Evolutionary conservation across 2,329 filamentous ascomycete species (phyloP).

Genomic region (Colletotrichum scovillei): DNA sequence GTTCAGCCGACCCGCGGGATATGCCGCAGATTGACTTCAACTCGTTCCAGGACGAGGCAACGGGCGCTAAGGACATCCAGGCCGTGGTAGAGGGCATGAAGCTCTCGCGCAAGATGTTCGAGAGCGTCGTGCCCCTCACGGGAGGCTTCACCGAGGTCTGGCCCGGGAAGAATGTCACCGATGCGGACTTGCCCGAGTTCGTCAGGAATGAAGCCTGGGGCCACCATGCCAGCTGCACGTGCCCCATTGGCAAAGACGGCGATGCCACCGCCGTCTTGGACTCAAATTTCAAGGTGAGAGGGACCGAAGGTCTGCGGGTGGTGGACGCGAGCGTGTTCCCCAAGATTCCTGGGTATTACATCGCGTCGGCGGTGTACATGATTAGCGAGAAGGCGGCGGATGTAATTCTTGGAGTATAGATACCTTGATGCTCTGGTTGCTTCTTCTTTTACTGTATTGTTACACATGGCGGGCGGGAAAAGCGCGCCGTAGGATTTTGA

Average conservation of each 20-base stretch:
- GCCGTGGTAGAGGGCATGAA: slow-evolving; percentile 59
- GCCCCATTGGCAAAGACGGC: slow-evolving; percentile 63
- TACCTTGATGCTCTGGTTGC: neutral
- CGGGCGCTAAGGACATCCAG: slow-evolving; percentile 53
- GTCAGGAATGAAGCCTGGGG: slow-evolving; percentile 64
- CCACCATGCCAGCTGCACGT: slow-evolving; percentile 68
- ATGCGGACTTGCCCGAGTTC: slow-evolving; percentile 57
- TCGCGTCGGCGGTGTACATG: slow-evolving; percentile 62
- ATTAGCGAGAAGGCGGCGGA: slow-evolving; percentile 65
- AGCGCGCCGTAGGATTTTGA: neutral
- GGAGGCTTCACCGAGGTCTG: slow-evolving; percentile 38
- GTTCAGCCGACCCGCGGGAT: slow-evolving; percentile 68
- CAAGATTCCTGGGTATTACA: slow-evolving; percentile 60
- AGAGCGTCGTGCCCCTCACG: slow-evolving; percentile 42
- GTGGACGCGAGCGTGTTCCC: slow-evolving; percentile 71
- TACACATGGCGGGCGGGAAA: neutral
- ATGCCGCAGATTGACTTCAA: slow-evolving; percentile 69
- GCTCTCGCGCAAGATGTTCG: slow-evolving; percentile 51
- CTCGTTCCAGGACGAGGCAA: slow-evolving; percentile 55
- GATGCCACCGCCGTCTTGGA: slow-evolving; percentile 67
- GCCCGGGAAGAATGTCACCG: slow-evolving; percentile 52
- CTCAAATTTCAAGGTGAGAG: slow-evolving; percentile 64
- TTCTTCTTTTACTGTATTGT: neutral
- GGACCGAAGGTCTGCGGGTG: slow-evolving; percentile 64
- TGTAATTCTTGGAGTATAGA: slow-evolving; percentile 27